phyloP scores from a whole-genome alignment of 108 stramenopile genomes.

The Nitzschia sp. region DNA sequence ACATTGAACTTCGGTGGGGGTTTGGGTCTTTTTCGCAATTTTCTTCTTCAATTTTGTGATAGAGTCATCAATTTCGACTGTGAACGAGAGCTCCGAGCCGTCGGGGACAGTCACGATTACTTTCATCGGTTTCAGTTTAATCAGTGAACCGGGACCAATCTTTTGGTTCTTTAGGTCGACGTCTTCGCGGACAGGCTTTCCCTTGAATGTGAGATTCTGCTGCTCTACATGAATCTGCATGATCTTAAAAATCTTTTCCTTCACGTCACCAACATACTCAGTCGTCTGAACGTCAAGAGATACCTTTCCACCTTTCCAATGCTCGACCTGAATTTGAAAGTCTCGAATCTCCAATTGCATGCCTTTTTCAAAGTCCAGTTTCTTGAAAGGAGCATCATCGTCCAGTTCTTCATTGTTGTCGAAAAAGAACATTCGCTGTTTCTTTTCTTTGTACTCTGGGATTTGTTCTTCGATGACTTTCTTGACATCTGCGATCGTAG shows the following conservation, averaged over 20 bases:
- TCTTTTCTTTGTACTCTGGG: conserved; percentile 10
- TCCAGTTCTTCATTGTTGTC: conserved; percentile 18
- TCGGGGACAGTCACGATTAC: conserved; percentile 18
- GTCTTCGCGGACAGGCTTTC: conserved; percentile 19
- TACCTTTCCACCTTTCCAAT: conserved; percentile 16
- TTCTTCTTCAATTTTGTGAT: conserved; percentile 10
- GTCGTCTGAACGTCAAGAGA: background rate
- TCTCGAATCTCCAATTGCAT: conserved; percentile 13
- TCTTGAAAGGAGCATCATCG: conserved; percentile 17
- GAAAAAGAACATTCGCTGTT: conserved; percentile 22
- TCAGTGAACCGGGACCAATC: conserved; percentile 2
- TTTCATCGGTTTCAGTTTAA: conserved; percentile 25
- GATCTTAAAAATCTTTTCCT: background rate
- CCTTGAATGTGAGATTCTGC: conserved; percentile 24
- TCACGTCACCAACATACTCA: conserved; percentile 31
- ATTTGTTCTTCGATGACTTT: conserved; percentile 15
- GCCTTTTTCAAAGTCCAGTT: conserved; percentile 20
- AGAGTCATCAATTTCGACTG: background rate
- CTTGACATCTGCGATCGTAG: conserved; percentile 20
- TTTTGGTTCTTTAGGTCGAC: conserved; percentile 16
- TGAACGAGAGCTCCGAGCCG: background rate
- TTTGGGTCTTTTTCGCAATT: conserved; percentile 11
- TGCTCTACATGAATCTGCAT: conserved; percentile 3
- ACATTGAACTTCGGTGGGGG: conserved; percentile 1
- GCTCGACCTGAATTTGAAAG: conserved; percentile 13